Evolutionary conservation across 768 basidiomycete genomes (phyloP).

Genomic region (Suillus brevipes): DNA sequence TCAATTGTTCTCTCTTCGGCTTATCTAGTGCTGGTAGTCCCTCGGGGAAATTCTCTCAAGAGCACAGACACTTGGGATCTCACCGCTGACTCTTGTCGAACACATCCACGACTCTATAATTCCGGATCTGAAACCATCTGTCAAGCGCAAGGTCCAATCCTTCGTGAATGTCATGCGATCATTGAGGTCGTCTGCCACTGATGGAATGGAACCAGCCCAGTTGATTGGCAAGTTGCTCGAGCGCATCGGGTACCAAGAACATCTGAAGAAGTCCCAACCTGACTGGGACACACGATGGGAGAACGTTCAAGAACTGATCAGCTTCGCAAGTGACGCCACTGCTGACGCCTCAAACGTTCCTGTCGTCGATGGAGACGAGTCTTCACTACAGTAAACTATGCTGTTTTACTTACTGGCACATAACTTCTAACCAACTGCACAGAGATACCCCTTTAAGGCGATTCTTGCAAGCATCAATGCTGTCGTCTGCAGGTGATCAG

Average conservation of each 20-base stretch:
- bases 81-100: constrained; percentile 61
- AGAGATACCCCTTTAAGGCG: constrained; percentile 61
- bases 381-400: constrained; percentile 1
- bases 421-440: background rate
- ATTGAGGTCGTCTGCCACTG: constrained; percentile 51
- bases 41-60: constrained; percentile 54
- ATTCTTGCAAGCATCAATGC: constrained; percentile 79
- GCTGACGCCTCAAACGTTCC: constrained; percentile 19
- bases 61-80: constrained; percentile 51
- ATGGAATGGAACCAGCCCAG: constrained; percentile 61
- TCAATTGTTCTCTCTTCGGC: background rate
- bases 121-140: constrained; percentile 64
- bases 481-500: constrained; percentile 77
- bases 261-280: constrained; percentile 68
- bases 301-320: constrained; percentile 83
- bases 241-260: constrained; percentile 61
- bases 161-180: constrained; percentile 60
- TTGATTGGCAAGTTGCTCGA: constrained; percentile 61
- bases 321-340: constrained; percentile 66
- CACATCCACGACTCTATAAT: constrained; percentile 59
- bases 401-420: no score
- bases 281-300: constrained; percentile 81
- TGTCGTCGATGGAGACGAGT: background rate
- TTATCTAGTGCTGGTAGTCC: constrained; percentile 42
- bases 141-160: constrained; percentile 59